phyloP scores from a whole-genome alignment of 2,329 filamentous ascomycete species.

The Xylaria sp. region DNA sequence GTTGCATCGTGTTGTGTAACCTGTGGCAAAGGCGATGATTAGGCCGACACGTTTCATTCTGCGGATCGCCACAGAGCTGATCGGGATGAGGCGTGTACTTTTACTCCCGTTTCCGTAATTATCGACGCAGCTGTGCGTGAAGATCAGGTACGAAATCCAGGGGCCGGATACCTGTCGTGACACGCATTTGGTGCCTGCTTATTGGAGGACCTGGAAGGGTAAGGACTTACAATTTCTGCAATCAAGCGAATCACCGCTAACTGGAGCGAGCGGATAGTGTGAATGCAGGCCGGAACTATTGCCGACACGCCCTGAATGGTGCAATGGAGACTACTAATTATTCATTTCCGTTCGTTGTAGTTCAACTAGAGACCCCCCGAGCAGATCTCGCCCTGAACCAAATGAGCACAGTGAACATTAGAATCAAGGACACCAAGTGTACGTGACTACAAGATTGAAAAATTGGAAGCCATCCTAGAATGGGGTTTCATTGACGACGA shows the following conservation, averaged over 20 bases:
- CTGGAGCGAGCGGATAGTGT: no score
- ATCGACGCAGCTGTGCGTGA: slow-evolving; percentile 78
- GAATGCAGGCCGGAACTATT: no score
- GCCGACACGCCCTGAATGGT: no score
- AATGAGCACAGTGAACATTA: neutral
- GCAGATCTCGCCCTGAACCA: neutral
- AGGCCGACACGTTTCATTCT: slow-evolving; percentile 78
- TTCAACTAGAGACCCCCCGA: neutral
- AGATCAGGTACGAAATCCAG: slow-evolving; percentile 74
- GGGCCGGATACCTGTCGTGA: slow-evolving; percentile 67
- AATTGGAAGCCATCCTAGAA: neutral
- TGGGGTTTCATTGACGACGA: neutral
- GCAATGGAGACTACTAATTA: no score
- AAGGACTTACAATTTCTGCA: neutral
- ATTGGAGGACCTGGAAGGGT: neutral
- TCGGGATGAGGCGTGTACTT: slow-evolving; percentile 62
- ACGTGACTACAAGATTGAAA: neutral
- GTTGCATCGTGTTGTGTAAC: slow-evolving; percentile 70
- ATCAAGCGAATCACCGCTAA: no score
- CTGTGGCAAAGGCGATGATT: slow-evolving; percentile 74
- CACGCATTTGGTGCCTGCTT: slow-evolving; percentile 43
- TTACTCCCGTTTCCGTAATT: slow-evolving; percentile 52
- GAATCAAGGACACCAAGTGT: neutral
- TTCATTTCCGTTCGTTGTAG: no score
- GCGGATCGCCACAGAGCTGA: slow-evolving; percentile 63